These are phyloP conservation scores for Dentiscutata heterogama DNA, from an alignment of 371 early-diverging fungal genomes.

Conservation along the genomic window DNA sequence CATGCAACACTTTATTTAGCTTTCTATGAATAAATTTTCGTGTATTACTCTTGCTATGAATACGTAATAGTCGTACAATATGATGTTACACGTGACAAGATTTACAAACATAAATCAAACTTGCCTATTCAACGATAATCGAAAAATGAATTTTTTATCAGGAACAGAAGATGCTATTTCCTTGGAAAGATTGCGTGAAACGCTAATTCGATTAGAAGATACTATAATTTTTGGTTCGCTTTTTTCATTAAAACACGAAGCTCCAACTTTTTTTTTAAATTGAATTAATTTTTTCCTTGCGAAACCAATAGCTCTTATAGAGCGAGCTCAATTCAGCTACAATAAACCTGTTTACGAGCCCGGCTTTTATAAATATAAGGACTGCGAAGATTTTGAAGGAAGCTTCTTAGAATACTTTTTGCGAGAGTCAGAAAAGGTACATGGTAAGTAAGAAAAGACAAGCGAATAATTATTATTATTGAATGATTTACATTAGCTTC, in stretches of 20 bases:
- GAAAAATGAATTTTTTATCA: conserved; percentile 31
- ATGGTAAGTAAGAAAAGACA: conserved; percentile 67
- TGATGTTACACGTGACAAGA: too few species aligned
- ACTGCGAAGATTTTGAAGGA: conserved; percentile 66
- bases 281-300: conserved; percentile 11
- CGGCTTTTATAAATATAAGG: conserved; percentile 69
- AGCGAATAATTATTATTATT: not conserved
- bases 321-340: conserved; percentile 90
- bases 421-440: conserved; percentile 91
- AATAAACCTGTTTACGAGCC: conserved; percentile 83
- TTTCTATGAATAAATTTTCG: too few species aligned
- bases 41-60: too few species aligned
- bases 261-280: too few species aligned
- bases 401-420: conserved; percentile 92
- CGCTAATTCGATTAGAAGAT: conserved; percentile 91
- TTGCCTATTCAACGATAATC: not conserved
- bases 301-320: conserved; percentile 78
- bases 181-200: conserved; percentile 72
- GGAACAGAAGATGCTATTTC: conserved; percentile 38
- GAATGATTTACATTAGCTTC: conserved; percentile 17
- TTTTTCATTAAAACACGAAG: not conserved
- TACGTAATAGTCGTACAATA: too few species aligned
- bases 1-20: too few species aligned
- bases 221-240: conserved; percentile 93
- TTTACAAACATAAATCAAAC: not conserved